phyloP scores from a whole-genome alignment of 805 yeast genomes.

The Metschnikowia lachancei region DNA sequence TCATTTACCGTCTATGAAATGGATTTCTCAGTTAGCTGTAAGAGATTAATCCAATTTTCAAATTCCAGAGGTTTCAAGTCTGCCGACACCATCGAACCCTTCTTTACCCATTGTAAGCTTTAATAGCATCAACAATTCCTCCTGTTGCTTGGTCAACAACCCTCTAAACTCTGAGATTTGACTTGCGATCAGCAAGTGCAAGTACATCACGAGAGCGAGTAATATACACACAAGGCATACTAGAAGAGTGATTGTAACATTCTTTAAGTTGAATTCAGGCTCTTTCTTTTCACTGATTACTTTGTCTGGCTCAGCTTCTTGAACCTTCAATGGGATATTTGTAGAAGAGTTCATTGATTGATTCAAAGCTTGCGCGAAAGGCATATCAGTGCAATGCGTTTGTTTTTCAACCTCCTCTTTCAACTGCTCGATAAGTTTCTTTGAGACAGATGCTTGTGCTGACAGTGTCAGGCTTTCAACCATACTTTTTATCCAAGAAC shows the following conservation, averaged over 20 bases:
- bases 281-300: not conserved
- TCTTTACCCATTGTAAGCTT: slow-evolving; percentile 4
- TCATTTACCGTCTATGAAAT: not conserved
- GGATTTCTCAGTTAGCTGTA: not conserved
- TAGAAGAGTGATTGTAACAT: not conserved
- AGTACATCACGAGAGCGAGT: slow-evolving; percentile 3
- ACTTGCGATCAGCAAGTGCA: slow-evolving; percentile 7
- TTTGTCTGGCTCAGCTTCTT: not conserved
- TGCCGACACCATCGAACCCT: not conserved
- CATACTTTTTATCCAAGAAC: slow-evolving; percentile 76
- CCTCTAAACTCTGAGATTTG: slow-evolving; percentile 6
- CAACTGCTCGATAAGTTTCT: slow-evolving; percentile 47
- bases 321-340: not conserved
- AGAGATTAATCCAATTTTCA: not conserved
- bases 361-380: not conserved
- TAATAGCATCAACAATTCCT: slow-evolving; percentile 8
- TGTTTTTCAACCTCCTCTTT: slow-evolving; percentile 32
- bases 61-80: not conserved
- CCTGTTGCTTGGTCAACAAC: slow-evolving; percentile 12
- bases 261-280: not conserved
- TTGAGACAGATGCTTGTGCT: slow-evolving; percentile 67
- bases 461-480: slow-evolving; percentile 72
- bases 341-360: not conserved
- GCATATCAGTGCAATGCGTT: slow-evolving; percentile 5
- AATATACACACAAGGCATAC: not conserved